Conservation (phyloP, 73 alveolate species). For the Paramecium tetraurelia region DNA sequence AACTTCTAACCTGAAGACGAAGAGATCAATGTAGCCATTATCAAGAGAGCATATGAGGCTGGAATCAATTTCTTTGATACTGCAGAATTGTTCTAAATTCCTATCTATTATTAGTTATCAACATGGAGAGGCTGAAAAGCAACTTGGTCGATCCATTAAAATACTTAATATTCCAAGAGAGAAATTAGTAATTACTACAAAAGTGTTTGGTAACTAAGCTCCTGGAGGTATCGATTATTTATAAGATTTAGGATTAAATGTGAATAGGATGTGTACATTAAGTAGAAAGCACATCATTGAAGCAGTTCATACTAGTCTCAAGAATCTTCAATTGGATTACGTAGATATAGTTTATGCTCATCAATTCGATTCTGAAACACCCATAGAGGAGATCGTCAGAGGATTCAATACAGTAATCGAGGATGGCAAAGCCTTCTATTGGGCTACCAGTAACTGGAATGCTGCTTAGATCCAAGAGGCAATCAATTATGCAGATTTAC, state of each 20-base stretch:
- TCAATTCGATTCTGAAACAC: conserved; percentile 84
- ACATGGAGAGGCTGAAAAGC: conserved; percentile 78
- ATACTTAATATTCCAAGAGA: conserved; percentile 63
- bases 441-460: conserved; percentile 98
- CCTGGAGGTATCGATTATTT: neutral
- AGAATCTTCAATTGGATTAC: conserved; percentile 82
- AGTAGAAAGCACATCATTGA: conserved; percentile 89
- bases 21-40: neutral
- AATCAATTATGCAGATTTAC: conserved; percentile 67
- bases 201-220: conserved; percentile 67
- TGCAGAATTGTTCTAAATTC: neutral
- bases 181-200: conserved; percentile 85
- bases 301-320: conserved; percentile 79
- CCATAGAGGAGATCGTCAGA: conserved; percentile 89
- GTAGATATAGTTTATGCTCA: conserved; percentile 92
- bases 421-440: conserved; percentile 92
- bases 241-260: neutral
- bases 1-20: conserved; percentile 44
- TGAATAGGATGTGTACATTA: conserved; percentile 54
- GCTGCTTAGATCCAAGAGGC: conserved; percentile 85
- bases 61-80: conserved; percentile 96
- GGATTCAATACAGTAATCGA: conserved; percentile 89
- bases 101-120: conserved; percentile 68
- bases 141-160: conserved; percentile 67
- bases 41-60: conserved; percentile 64